These are phyloP conservation scores for Trichoderma koningiopsis DNA, from an alignment of 2,329 filamentous ascomycete species.

Conservation along the genomic window DNA sequence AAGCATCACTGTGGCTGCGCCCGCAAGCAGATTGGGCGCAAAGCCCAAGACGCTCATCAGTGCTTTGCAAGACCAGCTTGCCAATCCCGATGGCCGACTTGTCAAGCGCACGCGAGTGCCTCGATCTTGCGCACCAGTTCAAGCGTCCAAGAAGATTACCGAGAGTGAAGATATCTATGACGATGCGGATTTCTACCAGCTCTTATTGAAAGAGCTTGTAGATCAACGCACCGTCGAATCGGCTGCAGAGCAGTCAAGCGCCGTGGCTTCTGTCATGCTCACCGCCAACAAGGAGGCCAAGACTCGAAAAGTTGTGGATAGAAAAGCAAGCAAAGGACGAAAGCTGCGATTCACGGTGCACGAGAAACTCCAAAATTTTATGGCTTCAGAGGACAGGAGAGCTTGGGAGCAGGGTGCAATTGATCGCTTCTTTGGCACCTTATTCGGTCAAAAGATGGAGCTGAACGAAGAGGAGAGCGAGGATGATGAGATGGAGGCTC, in stretches of 20 bases:
- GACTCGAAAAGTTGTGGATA: slow-evolving; percentile 81
- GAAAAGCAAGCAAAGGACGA: slow-evolving; percentile 90
- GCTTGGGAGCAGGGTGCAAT: slow-evolving; percentile 79
- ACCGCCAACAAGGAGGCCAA: slow-evolving; percentile 75
- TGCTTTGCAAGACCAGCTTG: slow-evolving; percentile 69
- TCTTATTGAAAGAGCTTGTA: slow-evolving; percentile 88
- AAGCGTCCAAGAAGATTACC: slow-evolving; percentile 58
- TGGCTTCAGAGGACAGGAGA: slow-evolving; percentile 84
- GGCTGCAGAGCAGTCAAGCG: slow-evolving; percentile 49
- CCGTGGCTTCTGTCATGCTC: slow-evolving; percentile 60
- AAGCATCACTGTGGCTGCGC: slow-evolving; percentile 47
- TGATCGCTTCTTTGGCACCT: slow-evolving; percentile 73
- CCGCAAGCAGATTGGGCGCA: slow-evolving; percentile 33
- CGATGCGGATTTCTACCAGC: slow-evolving; percentile 92
- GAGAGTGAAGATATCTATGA: slow-evolving; percentile 75
- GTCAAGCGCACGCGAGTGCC: slow-evolving; percentile 69
- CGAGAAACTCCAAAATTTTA: slow-evolving; percentile 97
- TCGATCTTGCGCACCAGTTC: slow-evolving; percentile 74
- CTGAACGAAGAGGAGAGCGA: slow-evolving; percentile 61
- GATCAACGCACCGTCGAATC: slow-evolving; percentile 80
- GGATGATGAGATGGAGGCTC: slow-evolving; percentile 54
- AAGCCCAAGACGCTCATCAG: slow-evolving; percentile 57
- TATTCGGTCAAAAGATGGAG: slow-evolving; percentile 71
- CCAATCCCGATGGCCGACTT: slow-evolving; percentile 63
- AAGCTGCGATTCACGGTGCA: slow-evolving; percentile 95